Evolutionary conservation across 2,329 filamentous ascomycete species (phyloP), one percentile per base, ranked within the genome.

Genomic region (Ascochyta pisi): DNA sequence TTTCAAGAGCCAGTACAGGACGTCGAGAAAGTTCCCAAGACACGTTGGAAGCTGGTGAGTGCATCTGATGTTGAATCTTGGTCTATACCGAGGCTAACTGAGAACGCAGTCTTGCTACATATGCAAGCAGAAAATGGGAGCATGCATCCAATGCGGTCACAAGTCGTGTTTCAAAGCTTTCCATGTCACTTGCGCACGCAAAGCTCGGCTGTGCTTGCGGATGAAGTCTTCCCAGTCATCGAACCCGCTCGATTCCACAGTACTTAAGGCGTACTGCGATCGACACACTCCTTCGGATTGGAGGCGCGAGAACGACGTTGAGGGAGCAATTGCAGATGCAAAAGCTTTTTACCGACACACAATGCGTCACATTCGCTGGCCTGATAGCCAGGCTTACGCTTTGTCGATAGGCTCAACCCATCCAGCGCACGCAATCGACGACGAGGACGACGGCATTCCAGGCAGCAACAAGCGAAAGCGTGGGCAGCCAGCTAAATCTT

Each of bases 1-100:
- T 95, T 98, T 73, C 97, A 98, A 91, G 95, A 99, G 71, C 95
- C 95, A 0, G 92, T 99, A 46, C 96, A 95, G 82, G 95, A 98
- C 66, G 91, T 99, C 33, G 95, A 99, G 73, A 97, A 97, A 76
- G 94, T 99, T 3, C 95, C 95, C 0, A 95, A 92, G 73, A 93
- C 89, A 58, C 86, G 95, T 60, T 99, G 95, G 95, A 96, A 91
- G 74, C 81, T 97, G 43, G 77, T 81, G 63, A 72, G 76, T 57
- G 35, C 13, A 22, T 16, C 4, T 1, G 4, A 5, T 15, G 10
- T 27, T 19, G 7, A 27, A 7, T n/a, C 1, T 6, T 6, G 13
- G 3, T 23, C 9, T 34, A 8, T 35, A 10, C 8, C 35, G 13
- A 6, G n/a, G 24, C 64, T 75, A 48, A 75, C 51, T 7, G 23